Percentiles rank a stretch among this genome's conserved stretches.
phyloP scores from a whole-genome alignment of 345 rosid species.

The Adansonia digitata region DNA sequence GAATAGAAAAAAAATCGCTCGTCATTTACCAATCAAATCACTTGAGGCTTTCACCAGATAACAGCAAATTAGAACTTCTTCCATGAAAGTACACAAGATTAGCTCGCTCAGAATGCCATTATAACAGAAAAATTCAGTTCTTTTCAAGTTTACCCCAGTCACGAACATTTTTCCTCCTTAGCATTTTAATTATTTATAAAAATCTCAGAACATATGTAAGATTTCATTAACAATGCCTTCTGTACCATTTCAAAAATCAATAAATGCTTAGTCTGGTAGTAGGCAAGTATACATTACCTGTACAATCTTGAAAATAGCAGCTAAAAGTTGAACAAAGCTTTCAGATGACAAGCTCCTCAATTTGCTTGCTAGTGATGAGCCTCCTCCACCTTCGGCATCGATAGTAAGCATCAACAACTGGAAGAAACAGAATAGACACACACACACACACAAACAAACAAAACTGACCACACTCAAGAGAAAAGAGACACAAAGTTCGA shows the following conservation, averaged over 20 bases:
- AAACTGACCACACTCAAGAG: neutral
- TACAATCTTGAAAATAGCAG: constrained; percentile 76
- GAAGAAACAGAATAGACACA: too few relatives aligned
- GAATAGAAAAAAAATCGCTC: neutral
- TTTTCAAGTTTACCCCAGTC: too few relatives aligned
- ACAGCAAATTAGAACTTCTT: neutral
- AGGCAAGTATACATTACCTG: constrained; percentile 71
- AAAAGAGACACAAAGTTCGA: neutral
- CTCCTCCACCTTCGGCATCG: constrained; percentile 67
- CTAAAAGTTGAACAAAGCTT: constrained; percentile 83
- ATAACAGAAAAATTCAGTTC: neutral
- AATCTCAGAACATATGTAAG: too few relatives aligned
- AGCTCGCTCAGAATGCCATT: neutral
- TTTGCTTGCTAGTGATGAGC: constrained; percentile 85
- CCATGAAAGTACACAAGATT: neutral
- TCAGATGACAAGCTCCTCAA: constrained; percentile 85
- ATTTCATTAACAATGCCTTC: too few relatives aligned
- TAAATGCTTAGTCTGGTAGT: constrained; percentile 14
- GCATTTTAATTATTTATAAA: neutral
- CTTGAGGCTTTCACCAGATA: neutral
- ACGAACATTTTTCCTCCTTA: neutral
- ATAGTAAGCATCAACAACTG: constrained; percentile 16
- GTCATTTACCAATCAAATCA: neutral
- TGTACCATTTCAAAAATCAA: neutral
- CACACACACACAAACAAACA: too few relatives aligned